Evolutionary conservation across 148 eudicot species (phyloP), one percentile per base, ranked within the genome.

Genomic region (Drosera capensis): DNA sequence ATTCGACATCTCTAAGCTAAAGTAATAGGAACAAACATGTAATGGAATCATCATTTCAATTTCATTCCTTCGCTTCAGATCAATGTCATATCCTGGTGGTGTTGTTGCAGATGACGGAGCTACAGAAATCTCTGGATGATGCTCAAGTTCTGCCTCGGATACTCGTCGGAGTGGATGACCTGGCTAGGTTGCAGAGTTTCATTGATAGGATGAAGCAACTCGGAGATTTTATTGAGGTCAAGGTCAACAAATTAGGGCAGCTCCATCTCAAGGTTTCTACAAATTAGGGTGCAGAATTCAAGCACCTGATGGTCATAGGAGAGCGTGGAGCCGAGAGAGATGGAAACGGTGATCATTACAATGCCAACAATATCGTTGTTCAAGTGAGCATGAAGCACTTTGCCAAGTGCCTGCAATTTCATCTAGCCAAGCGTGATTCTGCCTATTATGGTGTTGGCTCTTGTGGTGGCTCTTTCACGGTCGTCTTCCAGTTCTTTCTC

Each of bases 321-420:
- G 93, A 77, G 43, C n/a, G n/a, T n/a, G n/a, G 38, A 34, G 38
- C 9, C 38, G 38, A 28, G 31, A 28, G 61, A 59, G 36, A 75
- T 66, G 1, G 69, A 52, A 36, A 56, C 5, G 47, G 25, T 22
- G 77, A 47, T 16, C 77, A 59, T 34, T 51, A 43, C 7, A 55
- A 44, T 58, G 73, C 59, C 20, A 43, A 29, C 13, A 43, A 20
- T 14, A 78, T 68, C 5, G 71, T 58, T 38, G 79, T 68, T 5
- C 76, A 79, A 66, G 95, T 90, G 39, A 68, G 78, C 22, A 76
- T 88, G 74, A 88, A 75, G 84, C 97, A 88, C 56, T 84, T 88
- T 40, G 79, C 66, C 8, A 84, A 80, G 84, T 61, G 84, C 44
- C 59, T 88, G 46, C 92, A 84, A 46, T 80, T 77, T 60, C 83